phyloP scores from a whole-genome alignment of 2,329 filamentous ascomycete species.

The Triangularia setosa region DNA sequence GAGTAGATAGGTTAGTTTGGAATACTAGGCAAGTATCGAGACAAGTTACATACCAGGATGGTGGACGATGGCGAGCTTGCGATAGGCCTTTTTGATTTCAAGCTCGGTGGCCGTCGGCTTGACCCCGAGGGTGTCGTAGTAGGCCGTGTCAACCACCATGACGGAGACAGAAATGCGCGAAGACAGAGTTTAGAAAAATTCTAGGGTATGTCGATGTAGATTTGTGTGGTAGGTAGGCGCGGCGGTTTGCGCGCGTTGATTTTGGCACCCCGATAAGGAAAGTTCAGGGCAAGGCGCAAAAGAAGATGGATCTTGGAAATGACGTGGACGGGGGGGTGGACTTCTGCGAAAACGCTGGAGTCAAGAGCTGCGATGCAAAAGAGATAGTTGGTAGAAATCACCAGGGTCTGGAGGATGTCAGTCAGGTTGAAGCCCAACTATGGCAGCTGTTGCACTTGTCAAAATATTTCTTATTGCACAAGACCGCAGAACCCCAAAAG shows the following conservation, averaged over 20 bases:
- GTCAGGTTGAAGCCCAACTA: not conserved
- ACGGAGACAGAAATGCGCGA: slow-evolving; percentile 25
- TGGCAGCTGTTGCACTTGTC: not conserved
- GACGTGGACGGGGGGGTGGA: not conserved
- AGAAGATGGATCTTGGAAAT: not conserved
- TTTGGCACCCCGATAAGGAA: not conserved
- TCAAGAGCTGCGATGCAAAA: not conserved
- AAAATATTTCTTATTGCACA: slow-evolving; percentile 5
- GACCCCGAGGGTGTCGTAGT: slow-evolving; percentile 85
- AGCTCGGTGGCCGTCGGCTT: slow-evolving; percentile 80
- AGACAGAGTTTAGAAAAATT: not conserved
- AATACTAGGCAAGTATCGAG: not conserved
- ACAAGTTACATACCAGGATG: slow-evolving; percentile 64
- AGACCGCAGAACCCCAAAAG: not conserved
- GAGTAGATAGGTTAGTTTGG: slow-evolving; percentile 19
- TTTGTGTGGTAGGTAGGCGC: not conserved
- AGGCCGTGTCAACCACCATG: slow-evolving; percentile 86
- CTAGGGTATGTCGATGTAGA: not conserved
- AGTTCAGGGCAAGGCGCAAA: not conserved
- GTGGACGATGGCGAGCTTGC: slow-evolving; percentile 89
- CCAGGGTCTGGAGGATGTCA: not conserved
- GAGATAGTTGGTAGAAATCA: not conserved
- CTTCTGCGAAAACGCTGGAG: not conserved
- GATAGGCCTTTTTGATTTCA: slow-evolving; percentile 96
- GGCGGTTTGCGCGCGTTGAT: not conserved